These are phyloP conservation scores for Ceratocystis cubensis DNA, from an alignment of 2,329 filamentous ascomycete genomes.

Conservation along the genomic window DNA sequence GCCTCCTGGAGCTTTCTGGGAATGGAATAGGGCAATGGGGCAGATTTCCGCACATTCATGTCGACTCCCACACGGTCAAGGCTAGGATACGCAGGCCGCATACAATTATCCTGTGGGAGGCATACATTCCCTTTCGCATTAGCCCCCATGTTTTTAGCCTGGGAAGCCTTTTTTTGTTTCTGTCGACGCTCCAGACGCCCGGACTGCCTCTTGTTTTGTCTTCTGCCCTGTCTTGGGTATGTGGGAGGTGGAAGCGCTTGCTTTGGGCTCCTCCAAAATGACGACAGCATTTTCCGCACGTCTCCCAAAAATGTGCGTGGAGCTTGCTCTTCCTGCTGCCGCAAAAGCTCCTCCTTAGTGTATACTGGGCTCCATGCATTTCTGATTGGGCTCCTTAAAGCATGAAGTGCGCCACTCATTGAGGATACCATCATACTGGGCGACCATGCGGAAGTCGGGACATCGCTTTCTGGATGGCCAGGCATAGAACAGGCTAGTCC, in stretches of 20 bases:
- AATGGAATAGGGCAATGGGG: no score
- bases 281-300: neutral
- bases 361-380: slow-evolving; percentile 14
- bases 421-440: neutral
- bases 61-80: neutral
- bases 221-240: neutral
- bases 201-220: neutral
- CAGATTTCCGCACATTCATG: no score
- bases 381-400: neutral
- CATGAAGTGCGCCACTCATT: neutral
- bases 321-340: slow-evolving; percentile 15
- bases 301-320: neutral
- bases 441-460: neutral
- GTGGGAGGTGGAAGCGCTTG: neutral
- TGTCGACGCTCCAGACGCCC: neutral
- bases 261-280: neutral
- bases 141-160: neutral
- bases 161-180: neutral
- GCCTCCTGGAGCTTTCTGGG: no score
- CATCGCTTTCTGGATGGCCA: neutral
- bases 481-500: neutral
- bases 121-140: neutral
- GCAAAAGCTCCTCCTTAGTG: slow-evolving; percentile 8
- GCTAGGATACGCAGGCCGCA: neutral
- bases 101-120: neutral